Conservation (phyloP, 2,329 filamentous ascomycete species). For the Cladosporium halotolerans region DNA sequence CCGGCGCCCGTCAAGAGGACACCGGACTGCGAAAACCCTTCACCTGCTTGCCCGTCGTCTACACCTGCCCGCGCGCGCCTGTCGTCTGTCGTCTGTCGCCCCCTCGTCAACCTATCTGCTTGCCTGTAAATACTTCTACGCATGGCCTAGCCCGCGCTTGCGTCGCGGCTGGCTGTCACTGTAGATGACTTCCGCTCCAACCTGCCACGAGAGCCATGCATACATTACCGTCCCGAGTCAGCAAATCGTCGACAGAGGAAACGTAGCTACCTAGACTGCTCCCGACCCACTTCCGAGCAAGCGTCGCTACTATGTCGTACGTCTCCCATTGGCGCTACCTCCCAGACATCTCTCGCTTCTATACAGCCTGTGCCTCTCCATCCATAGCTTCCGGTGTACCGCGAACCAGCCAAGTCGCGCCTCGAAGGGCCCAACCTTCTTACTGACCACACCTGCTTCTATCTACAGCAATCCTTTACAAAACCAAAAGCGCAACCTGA, state of each 20-base stretch:
- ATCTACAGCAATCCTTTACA: constrained; percentile 34
- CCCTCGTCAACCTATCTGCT: background rate
- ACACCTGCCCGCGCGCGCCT: background rate
- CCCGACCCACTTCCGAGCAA: constrained; percentile 11
- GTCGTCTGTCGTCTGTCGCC: background rate
- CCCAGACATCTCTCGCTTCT: constrained; percentile 1
- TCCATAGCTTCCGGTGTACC: constrained; percentile 10
- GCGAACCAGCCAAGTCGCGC: constrained; percentile 8
- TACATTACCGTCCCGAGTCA: constrained; percentile 11
- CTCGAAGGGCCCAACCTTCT: constrained; percentile 2
- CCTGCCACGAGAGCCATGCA: constrained; percentile 13
- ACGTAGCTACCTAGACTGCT: constrained; percentile 11
- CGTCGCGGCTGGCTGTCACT: constrained; percentile 8
- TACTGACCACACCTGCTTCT: background rate
- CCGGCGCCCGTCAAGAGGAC: background rate
- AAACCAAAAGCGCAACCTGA: constrained; percentile 39
- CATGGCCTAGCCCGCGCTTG: constrained; percentile 10
- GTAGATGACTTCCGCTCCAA: constrained; percentile 10
- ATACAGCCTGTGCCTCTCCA: constrained; percentile 3
- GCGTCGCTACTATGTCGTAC: constrained; percentile 13
- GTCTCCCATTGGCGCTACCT: constrained; percentile 12
- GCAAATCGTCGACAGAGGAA: constrained; percentile 11
- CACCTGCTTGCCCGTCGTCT: background rate
- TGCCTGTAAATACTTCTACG: constrained; percentile 11
- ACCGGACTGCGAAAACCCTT: constrained; percentile 1